These are phyloP conservation scores for Sugiyamaella japonica DNA, from an alignment of 1,139 yeast genomes.

Conservation along the genomic window DNA sequence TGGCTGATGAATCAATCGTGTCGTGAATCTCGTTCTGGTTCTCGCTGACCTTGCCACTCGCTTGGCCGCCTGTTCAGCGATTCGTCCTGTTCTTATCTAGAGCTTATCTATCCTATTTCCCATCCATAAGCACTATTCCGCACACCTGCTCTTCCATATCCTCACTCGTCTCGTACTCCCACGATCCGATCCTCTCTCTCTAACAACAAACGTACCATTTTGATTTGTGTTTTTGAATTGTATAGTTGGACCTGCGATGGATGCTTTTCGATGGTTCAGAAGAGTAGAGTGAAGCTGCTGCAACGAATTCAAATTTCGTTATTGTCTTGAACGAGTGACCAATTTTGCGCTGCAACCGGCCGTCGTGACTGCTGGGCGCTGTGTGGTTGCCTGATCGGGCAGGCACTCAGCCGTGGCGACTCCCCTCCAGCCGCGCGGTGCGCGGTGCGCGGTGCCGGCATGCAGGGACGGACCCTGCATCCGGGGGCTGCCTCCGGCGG, in stretches of 20 bases:
- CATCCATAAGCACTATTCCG: too few species aligned
- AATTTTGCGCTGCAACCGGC: background rate
- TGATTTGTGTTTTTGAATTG: slow-evolving; percentile 11
- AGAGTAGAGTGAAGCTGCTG: slow-evolving; percentile 3
- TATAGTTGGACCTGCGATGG: slow-evolving; percentile 16
- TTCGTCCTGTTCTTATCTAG: too few species aligned
- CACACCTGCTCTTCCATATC: too few species aligned
- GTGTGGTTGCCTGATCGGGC: slow-evolving; percentile 4
- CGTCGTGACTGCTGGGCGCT: background rate
- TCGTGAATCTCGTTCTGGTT: too few species aligned
- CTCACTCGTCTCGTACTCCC: background rate
- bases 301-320: slow-evolving; percentile 11
- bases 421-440: background rate
- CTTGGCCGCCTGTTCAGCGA: too few species aligned
- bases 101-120: too few species aligned
- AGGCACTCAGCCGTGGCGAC: background rate
- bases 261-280: slow-evolving; percentile 15
- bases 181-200: background rate
- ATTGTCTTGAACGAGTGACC: slow-evolving; percentile 7
- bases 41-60: too few species aligned
- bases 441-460: background rate
- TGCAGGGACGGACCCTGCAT: too few species aligned
- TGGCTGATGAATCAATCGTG: too few species aligned
- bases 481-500: too few species aligned
- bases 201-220: slow-evolving; percentile 9